Percentiles rank a stretch among this genome's conserved stretches.
phyloP scores from a whole-genome alignment of 2,329 filamentous ascomycete genomes.

The Claviceps cyperi region DNA sequence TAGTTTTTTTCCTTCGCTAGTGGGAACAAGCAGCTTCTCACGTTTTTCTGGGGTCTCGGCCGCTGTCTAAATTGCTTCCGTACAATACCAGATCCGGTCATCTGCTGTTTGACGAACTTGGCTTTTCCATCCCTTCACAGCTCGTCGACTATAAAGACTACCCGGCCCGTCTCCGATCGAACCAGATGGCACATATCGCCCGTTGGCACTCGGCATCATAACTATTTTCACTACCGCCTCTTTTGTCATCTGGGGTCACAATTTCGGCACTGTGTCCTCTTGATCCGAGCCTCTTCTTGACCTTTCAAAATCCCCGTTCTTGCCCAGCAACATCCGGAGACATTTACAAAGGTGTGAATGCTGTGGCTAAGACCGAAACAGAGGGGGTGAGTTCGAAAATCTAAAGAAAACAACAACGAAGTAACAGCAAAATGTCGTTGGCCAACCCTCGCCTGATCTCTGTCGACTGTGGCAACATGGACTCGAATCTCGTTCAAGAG shows the following conservation, averaged over 20 bases:
- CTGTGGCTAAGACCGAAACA: too few relatives aligned
- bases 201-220: not conserved
- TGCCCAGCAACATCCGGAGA: too few relatives aligned
- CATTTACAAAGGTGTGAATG: not conserved
- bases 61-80: not conserved
- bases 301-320: too few relatives aligned
- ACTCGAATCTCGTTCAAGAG: conserved; percentile 7
- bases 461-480: conserved; percentile 5
- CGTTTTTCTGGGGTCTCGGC: not conserved
- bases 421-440: not conserved
- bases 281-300: not conserved
- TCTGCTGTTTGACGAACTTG: not conserved
- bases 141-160: conserved; percentile 4
- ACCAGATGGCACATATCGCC: not conserved
- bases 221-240: not conserved
- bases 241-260: not conserved
- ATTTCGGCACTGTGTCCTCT: not conserved
- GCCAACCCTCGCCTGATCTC: conserved; percentile 4
- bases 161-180: not conserved
- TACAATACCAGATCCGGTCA: not conserved
- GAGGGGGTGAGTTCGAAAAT: not conserved
- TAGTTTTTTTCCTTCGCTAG: not conserved
- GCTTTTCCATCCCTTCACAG: not conserved
- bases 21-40: too few relatives aligned
- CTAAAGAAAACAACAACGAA: not conserved